Base-by-base conservation (phyloP, 345 rosid genomes). In the Tarenaya hassleriana region DNA sequence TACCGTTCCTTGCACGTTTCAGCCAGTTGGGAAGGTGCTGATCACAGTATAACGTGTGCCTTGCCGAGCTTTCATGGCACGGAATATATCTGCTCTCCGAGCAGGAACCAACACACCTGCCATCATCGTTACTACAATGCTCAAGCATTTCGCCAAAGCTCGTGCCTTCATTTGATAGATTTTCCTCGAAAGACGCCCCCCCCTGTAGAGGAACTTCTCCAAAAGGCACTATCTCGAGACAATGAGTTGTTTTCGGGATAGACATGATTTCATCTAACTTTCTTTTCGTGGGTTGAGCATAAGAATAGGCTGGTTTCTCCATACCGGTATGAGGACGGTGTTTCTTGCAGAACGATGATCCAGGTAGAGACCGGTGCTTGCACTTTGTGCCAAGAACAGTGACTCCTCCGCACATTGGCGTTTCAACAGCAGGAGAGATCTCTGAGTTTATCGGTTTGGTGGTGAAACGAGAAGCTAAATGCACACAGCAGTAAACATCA, bases 21-120 rank as follows among this genome's bases (percentile, higher is more conserved):
- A 94, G 96, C 97, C 99, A 94, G 77, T 91, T 86, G 8, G 99
- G 99, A 66, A 94, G 85, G 72, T 94, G 99, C 39, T 69, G 74
- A 41, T 88, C 92, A 62, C 99, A 94, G 74, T 94, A 94, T 42
- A 86, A 64, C 3, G 86, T 64, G 69, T 80, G 76, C 50, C 87
- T 80, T 49, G 77, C 83, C 10, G 97, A 85, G 69, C 61, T 70
- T 34, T 82, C 96, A 60, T 40, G 64, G 69, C 95, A 94, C 61
- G 67, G 67, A 65, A 60, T 65, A 47, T 66, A 75, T 48, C 68
- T 60, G 62, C 62, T 73, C 4, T 68, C 62, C 7, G 77, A 66
- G 63, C 71, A 76, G 16, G 77, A 74, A 54, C 95, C 92, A 16
- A 94, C 70, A 53, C 97, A 86, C 57, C 73, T 69, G 58, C 40